Base-by-base conservation (phyloP, 805 yeast genomes). In the Scheffersomyces stipitis region DNA sequence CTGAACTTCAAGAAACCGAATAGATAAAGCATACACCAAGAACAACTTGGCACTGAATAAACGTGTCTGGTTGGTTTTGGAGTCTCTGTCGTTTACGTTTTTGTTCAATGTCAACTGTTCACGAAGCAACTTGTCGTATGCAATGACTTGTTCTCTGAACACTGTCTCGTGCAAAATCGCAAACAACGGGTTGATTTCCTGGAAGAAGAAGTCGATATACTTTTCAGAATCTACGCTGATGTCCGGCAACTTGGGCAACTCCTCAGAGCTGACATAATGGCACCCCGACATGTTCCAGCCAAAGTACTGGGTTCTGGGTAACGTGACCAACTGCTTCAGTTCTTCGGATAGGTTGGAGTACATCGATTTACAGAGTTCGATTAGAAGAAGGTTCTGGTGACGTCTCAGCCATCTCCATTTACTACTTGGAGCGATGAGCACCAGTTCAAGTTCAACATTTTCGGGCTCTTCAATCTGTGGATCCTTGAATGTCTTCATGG, bases 251-350 rank as follows among this genome's bases (percentile, higher is more conserved):
- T 51, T 56, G 15, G 74, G 75, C 26, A 69, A 45, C 9, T 38
- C 44, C 18, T 63, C 66, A 3, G 58, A 50, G 18, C 41, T 40
- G 14, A 78, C 42, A 48, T 76, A 80, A 47, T 71, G 73, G 18
- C 69, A 69, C 1, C 85, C 85, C n/a, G 73, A 63, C 75, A 79
- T 60, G 51, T 80, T 80, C 84, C 85, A 80, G 12, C 83, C 84
- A 47, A 76, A 80, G 34, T 69, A 73, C 49, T 80, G 83, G n/a
- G 69, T 61, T 31, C 84, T 55, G 4, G 84, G 84, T n/a, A 73
- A 42, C 9, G 57, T 48, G 10, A 77, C 62, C 12, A 59, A 50
- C 15, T 54, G 45, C 31, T 58, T 56, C 38, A 60, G 56, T 13
- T 64, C 62, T 4, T 56, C 56, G 6, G 60, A 45, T 7, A 77